These are phyloP conservation scores for Cladosporium sp. DNA, from an alignment of 2,329 filamentous ascomycete genomes.

Conservation along the genomic window DNA sequence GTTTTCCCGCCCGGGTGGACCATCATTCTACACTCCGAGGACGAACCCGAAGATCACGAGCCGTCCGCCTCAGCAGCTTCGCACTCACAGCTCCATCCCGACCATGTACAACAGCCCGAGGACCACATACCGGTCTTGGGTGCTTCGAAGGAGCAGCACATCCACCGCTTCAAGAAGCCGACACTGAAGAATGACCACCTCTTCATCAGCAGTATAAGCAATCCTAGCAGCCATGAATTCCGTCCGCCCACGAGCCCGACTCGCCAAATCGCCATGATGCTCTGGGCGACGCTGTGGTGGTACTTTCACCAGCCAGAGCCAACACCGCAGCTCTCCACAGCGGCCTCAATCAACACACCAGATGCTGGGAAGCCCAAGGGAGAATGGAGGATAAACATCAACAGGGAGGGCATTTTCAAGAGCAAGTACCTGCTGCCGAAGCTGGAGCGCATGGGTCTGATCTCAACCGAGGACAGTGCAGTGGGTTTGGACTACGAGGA, in stretches of 20 bases:
- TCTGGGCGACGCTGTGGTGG: conserved; percentile 93
- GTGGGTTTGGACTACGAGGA: conserved; percentile 62
- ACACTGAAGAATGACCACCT: conserved; percentile 75
- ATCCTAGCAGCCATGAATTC: conserved; percentile 74
- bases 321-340: conserved; percentile 57
- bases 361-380: conserved; percentile 68
- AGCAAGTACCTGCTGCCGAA: conserved; percentile 80
- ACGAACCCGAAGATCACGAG: conserved; percentile 33
- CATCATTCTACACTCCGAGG: conserved; percentile 73
- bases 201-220: conserved; percentile 89
- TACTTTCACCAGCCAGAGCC: conserved; percentile 90
- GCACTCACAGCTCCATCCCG: conserved; percentile 12
- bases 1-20: conserved; percentile 86
- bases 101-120: conserved; percentile 20
- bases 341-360: conserved; percentile 60
- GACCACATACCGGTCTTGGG: conserved; percentile 22
- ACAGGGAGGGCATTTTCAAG: conserved; percentile 81
- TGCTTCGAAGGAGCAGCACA: conserved; percentile 35
- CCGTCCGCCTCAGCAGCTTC: conserved; percentile 7
- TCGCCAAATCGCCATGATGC: conserved; percentile 90
- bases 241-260: conserved; percentile 76
- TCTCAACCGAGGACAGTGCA: conserved; percentile 69
- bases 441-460: conserved; percentile 86
- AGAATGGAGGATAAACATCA: conserved; percentile 83
- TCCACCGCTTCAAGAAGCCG: conserved; percentile 67